Percentiles rank a stretch among this genome's conserved stretches.
Conservation (phyloP, 495 filamentous ascomycete species). For the Schizothecium vesticola region DNA sequence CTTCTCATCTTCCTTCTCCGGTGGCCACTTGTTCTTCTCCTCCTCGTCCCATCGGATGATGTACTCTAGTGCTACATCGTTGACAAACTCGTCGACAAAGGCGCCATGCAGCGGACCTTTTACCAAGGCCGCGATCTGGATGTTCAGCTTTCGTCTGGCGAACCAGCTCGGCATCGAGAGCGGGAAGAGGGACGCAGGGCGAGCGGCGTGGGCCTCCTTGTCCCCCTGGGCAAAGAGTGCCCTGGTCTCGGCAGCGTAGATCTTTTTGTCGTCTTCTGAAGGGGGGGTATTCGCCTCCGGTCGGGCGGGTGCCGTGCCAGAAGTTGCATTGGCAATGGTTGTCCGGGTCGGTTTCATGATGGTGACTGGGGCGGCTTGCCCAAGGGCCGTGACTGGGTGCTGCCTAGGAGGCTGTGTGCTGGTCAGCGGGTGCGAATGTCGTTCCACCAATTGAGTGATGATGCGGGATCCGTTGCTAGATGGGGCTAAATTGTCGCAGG, state of each 20-base stretch:
- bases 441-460: not conserved
- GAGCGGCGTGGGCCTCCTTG: not conserved
- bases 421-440: not conserved
- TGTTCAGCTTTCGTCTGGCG: not conserved
- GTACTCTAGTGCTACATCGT: not conserved
- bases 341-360: not conserved
- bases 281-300: not conserved
- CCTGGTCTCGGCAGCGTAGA: not conserved
- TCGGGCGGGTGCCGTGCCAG: not conserved
- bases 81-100: not conserved
- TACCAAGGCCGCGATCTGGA: not conserved
- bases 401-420: not conserved
- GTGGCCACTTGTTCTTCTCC: not conserved
- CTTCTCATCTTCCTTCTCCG: not conserved
- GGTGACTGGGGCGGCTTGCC: not conserved
- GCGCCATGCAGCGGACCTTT: not conserved
- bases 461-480: too few relatives aligned
- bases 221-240: not conserved
- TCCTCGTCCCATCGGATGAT: not conserved
- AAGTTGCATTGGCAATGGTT: not conserved
- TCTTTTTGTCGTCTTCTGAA: not conserved
- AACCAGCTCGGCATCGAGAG: not conserved
- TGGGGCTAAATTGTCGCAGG: not conserved
- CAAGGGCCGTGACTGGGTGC: not conserved
- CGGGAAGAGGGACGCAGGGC: not conserved